Evolutionary conservation across 2,329 filamentous ascomycete genomes (phyloP).

Genomic region (Claviceps pazoutovae): DNA sequence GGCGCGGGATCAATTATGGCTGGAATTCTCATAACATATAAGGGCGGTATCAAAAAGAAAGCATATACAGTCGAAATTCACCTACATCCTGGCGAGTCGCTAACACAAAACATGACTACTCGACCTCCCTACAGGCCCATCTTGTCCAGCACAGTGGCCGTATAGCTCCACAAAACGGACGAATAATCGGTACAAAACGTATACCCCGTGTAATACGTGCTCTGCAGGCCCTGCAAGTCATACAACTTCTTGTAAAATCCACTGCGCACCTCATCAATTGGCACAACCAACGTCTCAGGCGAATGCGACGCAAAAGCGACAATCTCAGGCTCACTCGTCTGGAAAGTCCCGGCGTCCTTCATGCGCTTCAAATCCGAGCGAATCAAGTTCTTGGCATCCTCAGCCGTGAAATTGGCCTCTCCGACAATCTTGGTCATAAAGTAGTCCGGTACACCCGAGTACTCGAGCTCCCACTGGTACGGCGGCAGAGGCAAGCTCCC

Average conservation of each 20-base stretch:
- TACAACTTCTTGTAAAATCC: slow-evolving; percentile 23
- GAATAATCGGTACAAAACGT: slow-evolving; percentile 13
- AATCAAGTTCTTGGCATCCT: slow-evolving; percentile 8
- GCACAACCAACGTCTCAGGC: slow-evolving; percentile 15
- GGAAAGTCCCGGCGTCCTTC: not conserved
- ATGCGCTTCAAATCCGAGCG: slow-evolving; percentile 4
- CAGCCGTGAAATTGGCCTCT: slow-evolving; percentile 4
- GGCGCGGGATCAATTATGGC: no score
- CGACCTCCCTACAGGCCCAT: not conserved
- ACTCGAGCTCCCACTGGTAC: slow-evolving; percentile 4
- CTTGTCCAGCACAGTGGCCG: slow-evolving; percentile 7
- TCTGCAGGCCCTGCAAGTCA: slow-evolving; percentile 19
- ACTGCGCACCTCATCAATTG: slow-evolving; percentile 12
- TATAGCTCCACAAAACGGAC: slow-evolving; percentile 13
- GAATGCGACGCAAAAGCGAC: slow-evolving; percentile 18
- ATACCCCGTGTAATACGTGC: slow-evolving; percentile 23
- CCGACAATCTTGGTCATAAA: slow-evolving; percentile 6
- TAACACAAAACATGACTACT: not conserved
- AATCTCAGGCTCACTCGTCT: slow-evolving; percentile 10
- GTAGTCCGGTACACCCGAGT: slow-evolving; percentile 4
- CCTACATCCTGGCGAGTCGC: not conserved
- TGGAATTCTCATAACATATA: no score
- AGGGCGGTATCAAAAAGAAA: no score
- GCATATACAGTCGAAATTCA: fast-evolving
- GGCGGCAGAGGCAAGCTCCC: slow-evolving; percentile 10